Conservation (phyloP, 768 basidiomycete genomes). For the Suillus spraguei region DNA sequence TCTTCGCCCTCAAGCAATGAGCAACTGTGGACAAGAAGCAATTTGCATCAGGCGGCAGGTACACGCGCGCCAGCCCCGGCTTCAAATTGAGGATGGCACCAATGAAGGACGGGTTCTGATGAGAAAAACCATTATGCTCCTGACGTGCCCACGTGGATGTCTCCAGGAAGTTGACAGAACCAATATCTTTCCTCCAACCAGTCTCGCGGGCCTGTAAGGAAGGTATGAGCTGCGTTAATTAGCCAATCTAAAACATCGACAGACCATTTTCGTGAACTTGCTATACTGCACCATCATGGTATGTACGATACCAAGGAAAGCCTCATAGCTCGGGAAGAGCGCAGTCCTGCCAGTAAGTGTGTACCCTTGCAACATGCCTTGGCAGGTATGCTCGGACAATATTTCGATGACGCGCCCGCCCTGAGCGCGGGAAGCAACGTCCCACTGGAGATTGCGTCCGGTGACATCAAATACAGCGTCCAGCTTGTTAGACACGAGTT, state of each 20-base stretch:
- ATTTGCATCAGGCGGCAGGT: constrained; percentile 90
- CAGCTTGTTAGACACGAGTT: constrained; percentile 86
- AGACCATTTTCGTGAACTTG: constrained; percentile 85
- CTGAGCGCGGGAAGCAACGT: constrained; percentile 59
- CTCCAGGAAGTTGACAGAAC: constrained; percentile 84
- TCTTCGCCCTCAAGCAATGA: constrained; percentile 82
- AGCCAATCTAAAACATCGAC: constrained; percentile 14
- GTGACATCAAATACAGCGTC: constrained; percentile 73
- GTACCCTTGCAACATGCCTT: constrained; percentile 92
- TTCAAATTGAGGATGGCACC: constrained; percentile 85
- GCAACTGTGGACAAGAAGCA: constrained; percentile 81
- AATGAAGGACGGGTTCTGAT: constrained; percentile 87
- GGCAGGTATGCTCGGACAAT: constrained; percentile 85
- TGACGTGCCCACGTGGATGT: constrained; percentile 87
- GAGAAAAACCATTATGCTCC: constrained; percentile 90
- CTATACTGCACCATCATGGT: constrained; percentile 91
- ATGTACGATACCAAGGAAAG: constrained; percentile 86
- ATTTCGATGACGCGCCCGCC: constrained; percentile 90
- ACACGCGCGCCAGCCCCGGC: constrained; percentile 68
- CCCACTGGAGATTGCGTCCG: constrained; percentile 86
- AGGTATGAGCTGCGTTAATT: background rate
- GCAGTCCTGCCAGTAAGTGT: constrained; percentile 86
- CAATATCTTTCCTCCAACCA: constrained; percentile 69
- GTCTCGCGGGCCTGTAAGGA: constrained; percentile 52
- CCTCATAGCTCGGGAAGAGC: constrained; percentile 89